A percentile compares a stretch with the other conserved stretches of the same genome.
Conservation (phyloP, 2,329 filamentous ascomycete genomes). For the Fusarium veterinarium region DNA sequence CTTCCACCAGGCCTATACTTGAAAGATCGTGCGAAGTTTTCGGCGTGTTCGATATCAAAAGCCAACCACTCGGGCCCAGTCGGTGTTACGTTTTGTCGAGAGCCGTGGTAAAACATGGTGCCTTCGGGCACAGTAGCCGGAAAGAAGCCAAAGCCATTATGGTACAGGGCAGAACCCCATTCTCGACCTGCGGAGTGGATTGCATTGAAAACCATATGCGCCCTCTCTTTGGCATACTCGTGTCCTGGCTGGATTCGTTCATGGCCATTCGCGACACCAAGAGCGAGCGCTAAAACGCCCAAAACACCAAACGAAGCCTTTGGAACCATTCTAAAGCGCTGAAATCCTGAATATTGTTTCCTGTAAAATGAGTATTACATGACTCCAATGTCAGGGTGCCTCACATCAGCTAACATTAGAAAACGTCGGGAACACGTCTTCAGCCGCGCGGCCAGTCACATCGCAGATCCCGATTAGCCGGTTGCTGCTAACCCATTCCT, state of each 20-base stretch:
- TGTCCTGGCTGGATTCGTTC: conserved; percentile 50
- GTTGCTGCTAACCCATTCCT: conserved; percentile 22
- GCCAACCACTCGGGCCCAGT: conserved; percentile 75
- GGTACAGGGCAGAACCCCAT: conserved; percentile 78
- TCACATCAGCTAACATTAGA: conserved; percentile 1
- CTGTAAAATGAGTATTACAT: not conserved
- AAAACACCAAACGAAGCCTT: conserved; percentile 20
- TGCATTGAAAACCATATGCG: conserved; percentile 77
- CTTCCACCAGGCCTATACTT: not conserved
- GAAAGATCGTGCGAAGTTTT: conserved; percentile 66
- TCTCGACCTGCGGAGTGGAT: conserved; percentile 78
- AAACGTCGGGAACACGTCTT: not conserved
- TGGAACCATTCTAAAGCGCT: conserved; percentile 24
- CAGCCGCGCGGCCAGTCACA: conserved; percentile 38
- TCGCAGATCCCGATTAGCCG: not conserved
- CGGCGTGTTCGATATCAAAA: conserved; percentile 80
- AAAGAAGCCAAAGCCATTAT: conserved; percentile 82
- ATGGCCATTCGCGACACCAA: conserved; percentile 5
- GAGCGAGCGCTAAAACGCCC: conserved; percentile 20
- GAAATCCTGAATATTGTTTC: not conserved
- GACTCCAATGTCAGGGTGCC: not conserved
- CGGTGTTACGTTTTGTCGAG: conserved; percentile 57
- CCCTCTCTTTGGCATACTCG: conserved; percentile 60
- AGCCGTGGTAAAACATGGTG: conserved; percentile 76
- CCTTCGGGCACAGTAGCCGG: conserved; percentile 72